These are phyloP conservation scores for Microsporum ferrugineum DNA, from an alignment of 2,329 filamentous ascomycete species.

Conservation along the genomic window DNA sequence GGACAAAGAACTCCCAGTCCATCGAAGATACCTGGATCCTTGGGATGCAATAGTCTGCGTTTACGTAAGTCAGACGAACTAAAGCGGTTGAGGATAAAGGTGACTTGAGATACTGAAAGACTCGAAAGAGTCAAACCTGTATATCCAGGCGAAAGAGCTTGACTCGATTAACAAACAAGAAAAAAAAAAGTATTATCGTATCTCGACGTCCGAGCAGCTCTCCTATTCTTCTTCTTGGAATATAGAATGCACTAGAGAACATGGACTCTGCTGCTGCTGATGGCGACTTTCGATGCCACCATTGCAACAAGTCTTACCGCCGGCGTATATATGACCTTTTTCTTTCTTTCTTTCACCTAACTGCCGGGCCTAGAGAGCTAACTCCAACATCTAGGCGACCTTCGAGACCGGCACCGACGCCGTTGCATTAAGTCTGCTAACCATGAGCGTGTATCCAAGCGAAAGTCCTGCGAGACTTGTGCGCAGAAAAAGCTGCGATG, in stretches of 20 bases:
- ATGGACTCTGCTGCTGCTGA: not conserved
- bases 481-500: conserved; percentile 3
- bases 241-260: not conserved
- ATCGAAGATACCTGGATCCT: not conserved
- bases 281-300: not conserved
- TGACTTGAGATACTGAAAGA: not conserved
- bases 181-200: not conserved
- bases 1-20: not conserved
- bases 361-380: not conserved
- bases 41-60: not conserved
- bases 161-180: not conserved
- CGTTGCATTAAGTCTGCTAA: not conserved
- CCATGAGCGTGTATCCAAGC: not conserved
- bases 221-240: not conserved
- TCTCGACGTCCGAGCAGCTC: not conserved
- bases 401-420: conserved; percentile 1
- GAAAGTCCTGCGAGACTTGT: not conserved
- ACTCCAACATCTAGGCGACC: not conserved
- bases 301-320: conserved; percentile 1
- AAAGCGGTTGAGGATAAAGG: not conserved
- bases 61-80: not conserved
- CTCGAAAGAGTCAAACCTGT: not conserved
- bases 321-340: not conserved
- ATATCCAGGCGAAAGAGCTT: not conserved
- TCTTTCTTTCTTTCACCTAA: not conserved